Conservation (phyloP, 495 filamentous ascomycete genomes). For the Hyaloscypha variabilis region DNA sequence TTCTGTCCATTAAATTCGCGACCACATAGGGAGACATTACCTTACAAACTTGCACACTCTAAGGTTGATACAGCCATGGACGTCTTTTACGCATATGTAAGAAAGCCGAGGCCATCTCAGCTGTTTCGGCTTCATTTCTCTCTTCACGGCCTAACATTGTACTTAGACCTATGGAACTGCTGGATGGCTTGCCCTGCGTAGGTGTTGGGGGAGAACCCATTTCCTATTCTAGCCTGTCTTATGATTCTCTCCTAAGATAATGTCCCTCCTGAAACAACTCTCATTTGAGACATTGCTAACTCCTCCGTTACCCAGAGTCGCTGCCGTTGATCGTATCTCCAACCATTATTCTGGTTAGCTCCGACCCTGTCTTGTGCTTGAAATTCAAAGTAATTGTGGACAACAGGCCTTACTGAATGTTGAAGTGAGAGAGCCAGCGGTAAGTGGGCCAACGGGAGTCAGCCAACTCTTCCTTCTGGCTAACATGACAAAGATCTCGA, state of each 20-base stretch:
- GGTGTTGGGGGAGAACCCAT: no score
- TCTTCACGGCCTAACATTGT: neutral
- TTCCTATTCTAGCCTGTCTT: no score
- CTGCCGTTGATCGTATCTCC: conserved; percentile 65
- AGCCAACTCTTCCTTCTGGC: neutral
- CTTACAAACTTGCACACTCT: neutral
- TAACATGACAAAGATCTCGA: conserved; percentile 55
- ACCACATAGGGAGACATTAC: neutral
- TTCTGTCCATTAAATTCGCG: neutral
- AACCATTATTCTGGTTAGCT: conserved; percentile 55
- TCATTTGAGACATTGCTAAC: no score
- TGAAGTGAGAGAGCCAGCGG: conserved; percentile 46
- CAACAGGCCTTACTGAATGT: conserved; percentile 56
- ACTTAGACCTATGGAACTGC: conserved; percentile 65
- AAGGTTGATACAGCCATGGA: neutral
- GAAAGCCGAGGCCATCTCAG: neutral
- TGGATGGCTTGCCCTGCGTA: conserved; percentile 63
- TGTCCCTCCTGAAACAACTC: no score
- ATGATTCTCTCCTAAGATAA: no score
- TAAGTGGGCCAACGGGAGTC: neutral
- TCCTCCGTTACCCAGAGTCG: no score
- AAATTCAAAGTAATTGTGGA: conserved; percentile 43
- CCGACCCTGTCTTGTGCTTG: neutral
- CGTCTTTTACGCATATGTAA: neutral
- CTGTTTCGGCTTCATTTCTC: neutral